phyloP scores from a whole-genome alignment of 1,139 yeast genomes.

The Pichia inconspicua region DNA sequence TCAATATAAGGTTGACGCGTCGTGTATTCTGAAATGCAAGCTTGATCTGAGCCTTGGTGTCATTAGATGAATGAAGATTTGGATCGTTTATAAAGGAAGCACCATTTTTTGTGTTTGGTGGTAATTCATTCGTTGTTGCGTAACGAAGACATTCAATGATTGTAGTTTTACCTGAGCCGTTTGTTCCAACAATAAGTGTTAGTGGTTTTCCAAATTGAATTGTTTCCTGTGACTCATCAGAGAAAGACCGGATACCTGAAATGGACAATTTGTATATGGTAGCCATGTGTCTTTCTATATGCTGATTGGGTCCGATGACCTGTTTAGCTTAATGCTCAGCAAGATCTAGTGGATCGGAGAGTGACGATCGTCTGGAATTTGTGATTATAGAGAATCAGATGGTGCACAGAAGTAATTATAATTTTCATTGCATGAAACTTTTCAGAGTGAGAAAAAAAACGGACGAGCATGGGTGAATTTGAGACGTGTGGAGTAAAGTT shows the following conservation, averaged over 20 bases:
- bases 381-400: neutral
- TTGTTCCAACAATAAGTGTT: conserved; percentile 90
- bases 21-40: conserved; percentile 72
- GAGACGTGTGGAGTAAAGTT: neutral
- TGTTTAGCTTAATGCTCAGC: no score
- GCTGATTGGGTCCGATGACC: no score
- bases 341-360: no score
- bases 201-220: conserved; percentile 87
- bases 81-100: conserved; percentile 91
- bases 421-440: no score
- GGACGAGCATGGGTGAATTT: neutral
- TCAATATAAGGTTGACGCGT: conserved; percentile 74
- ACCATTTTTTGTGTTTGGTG: conserved; percentile 94
- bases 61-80: conserved; percentile 63
- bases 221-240: conserved; percentile 71
- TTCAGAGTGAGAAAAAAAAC: no score
- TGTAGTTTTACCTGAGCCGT: conserved; percentile 98
- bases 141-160: conserved; percentile 90
- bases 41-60: conserved; percentile 84
- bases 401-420: neutral
- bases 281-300: conserved; percentile 38
- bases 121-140: conserved; percentile 92
- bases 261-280: conserved; percentile 71
- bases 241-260: conserved; percentile 87
- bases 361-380: neutral